These are phyloP conservation scores for Dothiorella sarmentorum DNA, from an alignment of 2,329 filamentous ascomycete species.

Conservation along the genomic window DNA sequence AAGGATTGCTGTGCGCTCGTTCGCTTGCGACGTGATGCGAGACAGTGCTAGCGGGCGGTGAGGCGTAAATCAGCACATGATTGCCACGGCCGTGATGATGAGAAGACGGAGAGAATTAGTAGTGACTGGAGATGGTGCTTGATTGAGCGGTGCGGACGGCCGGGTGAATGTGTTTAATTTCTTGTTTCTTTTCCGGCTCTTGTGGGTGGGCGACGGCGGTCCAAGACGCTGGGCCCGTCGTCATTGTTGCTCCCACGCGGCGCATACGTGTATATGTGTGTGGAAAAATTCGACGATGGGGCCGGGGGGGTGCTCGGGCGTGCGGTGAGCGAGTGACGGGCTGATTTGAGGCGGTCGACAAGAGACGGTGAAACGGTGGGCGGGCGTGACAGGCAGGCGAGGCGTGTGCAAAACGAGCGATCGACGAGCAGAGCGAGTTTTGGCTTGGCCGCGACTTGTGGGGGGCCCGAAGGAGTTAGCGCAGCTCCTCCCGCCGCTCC, in stretches of 20 bases:
- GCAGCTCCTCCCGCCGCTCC: background rate
- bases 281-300: background rate
- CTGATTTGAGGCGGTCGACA: background rate
- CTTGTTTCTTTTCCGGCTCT: slow-evolving; percentile 3
- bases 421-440: background rate
- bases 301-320: background rate
- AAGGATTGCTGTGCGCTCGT: slow-evolving; percentile 10
- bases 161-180: background rate
- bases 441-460: background rate
- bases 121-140: slow-evolving; percentile 3
- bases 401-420: slow-evolving; percentile 5
- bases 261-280: slow-evolving; percentile 12
- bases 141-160: slow-evolving; percentile 8
- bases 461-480: background rate
- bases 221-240: no score
- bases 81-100: background rate
- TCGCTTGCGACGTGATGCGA: slow-evolving; percentile 10
- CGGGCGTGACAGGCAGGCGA: background rate
- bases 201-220: background rate
- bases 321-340: slow-evolving; percentile 7
- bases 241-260: background rate
- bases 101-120: background rate
- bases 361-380: slow-evolving; percentile 12
- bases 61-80: background rate
- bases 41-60: slow-evolving; percentile 10